phyloP scores from a whole-genome alignment of 176 grass and related monocot genomes.

The Eleusine coracana region DNA sequence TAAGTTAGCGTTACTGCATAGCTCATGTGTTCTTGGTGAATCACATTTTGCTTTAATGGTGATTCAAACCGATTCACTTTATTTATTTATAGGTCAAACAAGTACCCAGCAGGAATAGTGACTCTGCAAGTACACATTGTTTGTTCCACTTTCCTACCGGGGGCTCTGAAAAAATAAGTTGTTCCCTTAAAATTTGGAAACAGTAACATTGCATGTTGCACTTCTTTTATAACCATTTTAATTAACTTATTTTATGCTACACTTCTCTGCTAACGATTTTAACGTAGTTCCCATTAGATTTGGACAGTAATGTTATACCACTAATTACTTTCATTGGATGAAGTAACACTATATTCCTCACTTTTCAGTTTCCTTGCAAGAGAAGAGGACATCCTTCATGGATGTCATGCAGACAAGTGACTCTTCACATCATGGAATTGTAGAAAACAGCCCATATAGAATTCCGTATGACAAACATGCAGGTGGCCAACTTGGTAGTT shows the following conservation, averaged over 20 bases:
- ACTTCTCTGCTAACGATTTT: background rate
- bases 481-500: slow-evolving; percentile 55
- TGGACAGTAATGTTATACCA: background rate
- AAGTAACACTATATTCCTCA: slow-evolving; percentile 17
- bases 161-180: background rate
- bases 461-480: slow-evolving; percentile 44
- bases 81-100: slow-evolving; percentile 1
- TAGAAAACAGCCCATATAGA: slow-evolving; percentile 72
- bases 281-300: background rate
- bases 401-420: slow-evolving; percentile 53
- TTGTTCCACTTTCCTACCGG: background rate
- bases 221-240: background rate
- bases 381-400: slow-evolving; percentile 35
- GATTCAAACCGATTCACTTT: background rate
- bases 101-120: background rate
- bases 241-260: background rate
- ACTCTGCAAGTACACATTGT: background rate
- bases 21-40: background rate
- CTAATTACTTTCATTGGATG: slow-evolving; percentile 19
- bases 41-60: background rate
- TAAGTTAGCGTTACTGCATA: background rate
- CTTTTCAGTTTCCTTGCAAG: slow-evolving; percentile 38
- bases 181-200: background rate
- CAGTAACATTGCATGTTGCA: background rate
- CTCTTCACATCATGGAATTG: slow-evolving; percentile 56